A percentile compares a stretch with the other conserved stretches of the same genome.
These are phyloP conservation scores for Ganoderma lingzhi DNA, from an alignment of 1,284 basidiomycete genomes.

Conservation along the genomic window DNA sequence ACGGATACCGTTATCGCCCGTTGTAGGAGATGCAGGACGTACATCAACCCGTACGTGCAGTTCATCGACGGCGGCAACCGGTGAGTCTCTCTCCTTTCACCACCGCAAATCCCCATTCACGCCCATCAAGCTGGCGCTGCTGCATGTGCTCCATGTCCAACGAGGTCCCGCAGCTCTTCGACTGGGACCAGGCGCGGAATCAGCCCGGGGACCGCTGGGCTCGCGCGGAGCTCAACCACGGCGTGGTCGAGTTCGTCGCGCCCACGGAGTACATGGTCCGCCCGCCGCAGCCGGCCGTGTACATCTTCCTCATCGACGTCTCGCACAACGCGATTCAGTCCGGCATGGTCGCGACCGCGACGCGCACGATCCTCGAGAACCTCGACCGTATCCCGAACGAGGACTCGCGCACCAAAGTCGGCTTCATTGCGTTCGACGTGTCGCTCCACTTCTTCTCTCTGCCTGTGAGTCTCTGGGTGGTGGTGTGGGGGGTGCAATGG, in stretches of 20 bases:
- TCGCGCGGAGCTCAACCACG: constrained; percentile 92
- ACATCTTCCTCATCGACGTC: constrained; percentile 98
- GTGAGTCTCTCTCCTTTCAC: constrained; percentile 48
- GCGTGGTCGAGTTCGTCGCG: constrained; percentile 96
- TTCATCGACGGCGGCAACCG: constrained; percentile 98
- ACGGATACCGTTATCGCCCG: constrained; percentile 96
- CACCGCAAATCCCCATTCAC: neutral
- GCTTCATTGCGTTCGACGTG: constrained; percentile 93
- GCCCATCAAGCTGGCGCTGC: constrained; percentile 85
- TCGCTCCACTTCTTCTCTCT: constrained; percentile 98
- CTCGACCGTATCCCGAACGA: constrained; percentile 96
- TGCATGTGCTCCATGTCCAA: constrained; percentile 99
- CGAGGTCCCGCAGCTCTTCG: constrained; percentile 98
- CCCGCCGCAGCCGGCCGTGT: constrained; percentile 96
- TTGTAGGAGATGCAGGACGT: constrained; percentile 95
- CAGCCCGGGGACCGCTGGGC: constrained; percentile 96
- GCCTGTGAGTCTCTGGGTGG: constrained; percentile 54
- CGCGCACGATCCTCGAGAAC: constrained; percentile 93
- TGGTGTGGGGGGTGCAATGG: neutral
- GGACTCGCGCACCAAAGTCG: constrained; percentile 91
- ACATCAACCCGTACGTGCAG: constrained; percentile 99
- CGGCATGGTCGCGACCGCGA: constrained; percentile 98
- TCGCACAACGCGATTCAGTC: constrained; percentile 92
- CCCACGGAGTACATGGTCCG: constrained; percentile 99
- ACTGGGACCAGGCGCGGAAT: constrained; percentile 96